These are phyloP conservation scores for Trypanosoma congolense DNA, from an alignment of 208 protist species.

Conservation along the genomic window DNA sequence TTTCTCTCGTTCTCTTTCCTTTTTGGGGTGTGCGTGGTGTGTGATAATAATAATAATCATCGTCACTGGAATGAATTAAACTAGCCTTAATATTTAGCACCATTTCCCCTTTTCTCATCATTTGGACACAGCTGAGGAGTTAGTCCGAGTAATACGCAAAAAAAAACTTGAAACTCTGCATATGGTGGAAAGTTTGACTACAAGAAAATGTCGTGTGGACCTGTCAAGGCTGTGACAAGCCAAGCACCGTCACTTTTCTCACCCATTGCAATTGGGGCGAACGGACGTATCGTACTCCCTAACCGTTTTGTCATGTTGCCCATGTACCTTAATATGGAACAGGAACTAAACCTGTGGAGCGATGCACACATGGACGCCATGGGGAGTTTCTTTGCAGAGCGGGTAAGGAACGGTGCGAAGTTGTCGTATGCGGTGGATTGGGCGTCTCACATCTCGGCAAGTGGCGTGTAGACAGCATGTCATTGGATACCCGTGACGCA, in stretches of 20 bases:
- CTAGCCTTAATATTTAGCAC: no score
- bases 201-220: not conserved
- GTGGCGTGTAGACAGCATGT: conserved; percentile 73
- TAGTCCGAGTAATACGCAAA: no score
- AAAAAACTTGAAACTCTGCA: no score
- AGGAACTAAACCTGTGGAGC: conserved; percentile 45
- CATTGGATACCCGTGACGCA: conserved; percentile 68
- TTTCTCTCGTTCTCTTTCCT: no score
- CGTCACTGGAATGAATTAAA: no score
- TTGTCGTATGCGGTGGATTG: conserved; percentile 88
- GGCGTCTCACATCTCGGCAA: conserved; percentile 72
- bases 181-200: no score
- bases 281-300: conserved; percentile 32
- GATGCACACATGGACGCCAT: conserved; percentile 69
- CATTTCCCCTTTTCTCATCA: no score
- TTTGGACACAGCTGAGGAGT: no score
- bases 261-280: conserved; percentile 47
- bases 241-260: conserved; percentile 35
- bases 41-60: no score
- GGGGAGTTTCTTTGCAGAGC: conserved; percentile 75
- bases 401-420: conserved; percentile 80
- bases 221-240: not conserved
- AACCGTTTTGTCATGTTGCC: conserved; percentile 86
- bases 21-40: no score
- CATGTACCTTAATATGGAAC: conserved; percentile 84